These are phyloP conservation scores for Cyclotella sp. DNA, from an alignment of 108 stramenopile genomes.

Conservation along the genomic window DNA sequence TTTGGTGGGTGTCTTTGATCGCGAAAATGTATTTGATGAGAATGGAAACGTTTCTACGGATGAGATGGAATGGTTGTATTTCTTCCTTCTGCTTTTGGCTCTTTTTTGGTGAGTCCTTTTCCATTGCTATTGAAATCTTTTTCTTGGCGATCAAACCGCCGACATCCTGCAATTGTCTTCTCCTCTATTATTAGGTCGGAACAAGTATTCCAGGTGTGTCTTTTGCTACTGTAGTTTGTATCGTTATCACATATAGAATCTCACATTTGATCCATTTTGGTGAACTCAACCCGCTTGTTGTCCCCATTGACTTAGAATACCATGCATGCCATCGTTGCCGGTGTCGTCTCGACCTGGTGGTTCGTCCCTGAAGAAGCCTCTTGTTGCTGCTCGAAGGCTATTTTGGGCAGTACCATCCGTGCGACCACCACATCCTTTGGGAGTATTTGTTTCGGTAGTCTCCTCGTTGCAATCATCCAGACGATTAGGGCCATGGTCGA, in stretches of 20 bases:
- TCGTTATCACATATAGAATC: no score
- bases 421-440: slow-evolving; percentile 87
- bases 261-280: background rate
- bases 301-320: slow-evolving; percentile 75
- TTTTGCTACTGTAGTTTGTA: slow-evolving; percentile 41
- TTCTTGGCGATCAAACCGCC: background rate
- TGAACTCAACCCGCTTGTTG: slow-evolving; percentile 49
- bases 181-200: slow-evolving; percentile 37
- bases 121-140: background rate
- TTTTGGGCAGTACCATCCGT: slow-evolving; percentile 60
- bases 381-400: slow-evolving; percentile 64
- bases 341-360: slow-evolving; percentile 93
- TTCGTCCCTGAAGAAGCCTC: slow-evolving; percentile 75
- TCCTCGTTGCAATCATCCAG: slow-evolving; percentile 85
- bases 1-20: slow-evolving; percentile 41
- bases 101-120: slow-evolving; percentile 34
- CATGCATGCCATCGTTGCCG: slow-evolving; percentile 81
- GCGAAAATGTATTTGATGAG: slow-evolving; percentile 10
- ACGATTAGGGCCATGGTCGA: slow-evolving; percentile 67
- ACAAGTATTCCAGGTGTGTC: slow-evolving; percentile 36
- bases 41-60: slow-evolving; percentile 11
- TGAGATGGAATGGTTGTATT: slow-evolving; percentile 29
- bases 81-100: slow-evolving; percentile 41
- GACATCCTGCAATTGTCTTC: background rate
- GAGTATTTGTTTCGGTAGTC: slow-evolving; percentile 87